Evolutionary conservation across 495 filamentous ascomycete species (phyloP).

Genomic region (Penicillium taxi): DNA sequence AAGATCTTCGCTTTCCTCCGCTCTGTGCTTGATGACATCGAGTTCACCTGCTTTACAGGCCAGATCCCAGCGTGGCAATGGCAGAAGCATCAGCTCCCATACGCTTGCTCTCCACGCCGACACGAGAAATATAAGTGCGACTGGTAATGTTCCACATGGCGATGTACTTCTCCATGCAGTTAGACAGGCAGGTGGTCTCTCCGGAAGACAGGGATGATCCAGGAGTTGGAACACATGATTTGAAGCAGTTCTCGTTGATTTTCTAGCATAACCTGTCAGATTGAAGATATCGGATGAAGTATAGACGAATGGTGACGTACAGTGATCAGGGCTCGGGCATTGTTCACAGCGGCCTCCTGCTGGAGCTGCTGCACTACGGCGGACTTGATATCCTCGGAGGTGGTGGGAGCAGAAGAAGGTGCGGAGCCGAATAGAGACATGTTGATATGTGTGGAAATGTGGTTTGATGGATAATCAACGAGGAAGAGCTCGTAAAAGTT

Average conservation of each 20-base stretch:
- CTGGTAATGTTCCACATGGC: constrained; percentile 81
- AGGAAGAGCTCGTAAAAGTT: too few species aligned
- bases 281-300: not conserved
- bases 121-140: constrained; percentile 60
- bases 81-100: constrained; percentile 21
- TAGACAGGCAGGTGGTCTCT: constrained; percentile 70
- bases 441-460: constrained; percentile 10
- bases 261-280: constrained; percentile 47
- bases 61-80: constrained; percentile 22
- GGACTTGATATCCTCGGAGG: constrained; percentile 56
- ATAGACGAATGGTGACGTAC: constrained; percentile 37
- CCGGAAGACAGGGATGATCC: constrained; percentile 62
- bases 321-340: constrained; percentile 66
- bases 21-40: not conserved
- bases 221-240: constrained; percentile 82
- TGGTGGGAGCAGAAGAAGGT: constrained; percentile 24
- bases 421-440: constrained; percentile 39
- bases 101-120: constrained; percentile 54
- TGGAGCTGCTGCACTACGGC: constrained; percentile 66
- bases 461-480: too few species aligned
- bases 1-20: not conserved
- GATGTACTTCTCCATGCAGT: constrained; percentile 98
- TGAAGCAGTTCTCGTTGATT: constrained; percentile 96
- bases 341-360: constrained; percentile 64
- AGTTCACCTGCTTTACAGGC: constrained; percentile 9